These are phyloP conservation scores for Fallopia convolvulus DNA, from an alignment of 148 eudicot genomes.

Conservation along the genomic window DNA sequence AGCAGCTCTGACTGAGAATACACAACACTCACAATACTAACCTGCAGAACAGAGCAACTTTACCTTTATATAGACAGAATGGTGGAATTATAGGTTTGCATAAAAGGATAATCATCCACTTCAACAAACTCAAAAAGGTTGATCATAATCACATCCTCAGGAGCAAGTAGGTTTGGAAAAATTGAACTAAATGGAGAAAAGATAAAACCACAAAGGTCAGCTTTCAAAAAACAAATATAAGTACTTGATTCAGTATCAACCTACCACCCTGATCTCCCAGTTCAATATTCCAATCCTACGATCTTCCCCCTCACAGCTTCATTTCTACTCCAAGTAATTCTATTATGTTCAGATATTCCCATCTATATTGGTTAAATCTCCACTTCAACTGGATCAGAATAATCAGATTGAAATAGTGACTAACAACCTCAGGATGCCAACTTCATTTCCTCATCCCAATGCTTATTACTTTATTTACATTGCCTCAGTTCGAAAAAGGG, in stretches of 20 bases:
- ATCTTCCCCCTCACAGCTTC: neutral
- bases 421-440: neutral
- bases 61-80: neutral
- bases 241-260: neutral
- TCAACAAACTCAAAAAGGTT: neutral
- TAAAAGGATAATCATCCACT: neutral
- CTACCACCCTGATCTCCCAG: neutral
- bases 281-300: neutral
- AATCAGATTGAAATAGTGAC: neutral
- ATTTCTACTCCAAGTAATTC: neutral
- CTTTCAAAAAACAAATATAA: neutral
- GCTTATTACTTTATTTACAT: neutral
- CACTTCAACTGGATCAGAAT: constrained; percentile 2
- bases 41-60: constrained; percentile 25
- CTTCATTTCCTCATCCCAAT: neutral
- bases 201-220: neutral
- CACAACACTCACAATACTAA: constrained; percentile 78
- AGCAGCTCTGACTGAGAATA: constrained; percentile 94
- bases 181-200: neutral
- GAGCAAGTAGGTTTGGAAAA: neutral
- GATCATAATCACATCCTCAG: neutral
- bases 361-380: neutral
- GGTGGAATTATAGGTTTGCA: neutral
- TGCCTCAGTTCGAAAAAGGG: neutral
- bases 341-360: neutral